Conservation (phyloP, 192 early-diverging fungal species). For the Podila clonocystis region DNA sequence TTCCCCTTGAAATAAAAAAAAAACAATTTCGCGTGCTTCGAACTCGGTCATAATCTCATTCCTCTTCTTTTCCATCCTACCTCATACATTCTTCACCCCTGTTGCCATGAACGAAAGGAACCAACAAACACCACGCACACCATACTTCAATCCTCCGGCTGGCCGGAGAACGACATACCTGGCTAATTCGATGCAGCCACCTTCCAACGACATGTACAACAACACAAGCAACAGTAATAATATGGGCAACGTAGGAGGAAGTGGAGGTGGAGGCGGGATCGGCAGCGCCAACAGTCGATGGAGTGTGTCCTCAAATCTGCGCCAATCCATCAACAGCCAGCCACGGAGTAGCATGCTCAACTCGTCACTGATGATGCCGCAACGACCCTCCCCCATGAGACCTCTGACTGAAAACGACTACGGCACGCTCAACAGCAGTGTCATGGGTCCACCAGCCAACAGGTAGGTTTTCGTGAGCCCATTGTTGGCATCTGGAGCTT, state of each 20-base stretch:
- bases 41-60: neutral
- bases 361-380: constrained; percentile 17
- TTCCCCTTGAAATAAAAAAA: neutral
- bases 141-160: constrained; percentile 1
- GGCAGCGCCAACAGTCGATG: constrained; percentile 30
- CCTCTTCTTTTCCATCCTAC: neutral
- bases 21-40: constrained; percentile 10
- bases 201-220: constrained; percentile 7
- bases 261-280: constrained; percentile 3
- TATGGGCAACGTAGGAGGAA: neutral
- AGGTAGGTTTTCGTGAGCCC: neutral
- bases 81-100: neutral
- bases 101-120: neutral
- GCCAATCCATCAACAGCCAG: constrained; percentile 22
- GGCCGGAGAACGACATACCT: neutral
- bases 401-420: constrained; percentile 25
- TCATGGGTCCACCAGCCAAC: constrained; percentile 33
- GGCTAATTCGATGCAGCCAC: constrained; percentile 11
- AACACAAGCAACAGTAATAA: constrained; percentile 2
- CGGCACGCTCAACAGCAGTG: constrained; percentile 21
- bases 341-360: constrained; percentile 19
- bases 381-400: constrained; percentile 38
- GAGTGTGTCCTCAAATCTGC: constrained; percentile 24
- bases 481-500: no score
- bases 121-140: constrained; percentile 7